Base-by-base conservation (phyloP, 202 grass and related monocot genomes). In the Carex sylvatica region DNA sequence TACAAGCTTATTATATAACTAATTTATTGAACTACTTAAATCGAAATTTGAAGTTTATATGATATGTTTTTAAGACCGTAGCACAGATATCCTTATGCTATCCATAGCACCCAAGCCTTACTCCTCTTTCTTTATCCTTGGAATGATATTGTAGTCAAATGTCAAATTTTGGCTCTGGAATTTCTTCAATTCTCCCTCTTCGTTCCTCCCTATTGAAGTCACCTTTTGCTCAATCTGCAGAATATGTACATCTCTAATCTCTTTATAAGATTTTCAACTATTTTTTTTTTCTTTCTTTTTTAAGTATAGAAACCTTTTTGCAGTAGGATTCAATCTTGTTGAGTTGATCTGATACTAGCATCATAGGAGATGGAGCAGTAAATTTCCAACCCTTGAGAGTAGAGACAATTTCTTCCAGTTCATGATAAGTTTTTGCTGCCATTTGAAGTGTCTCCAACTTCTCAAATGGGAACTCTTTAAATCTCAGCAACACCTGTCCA, bases 191-290 rank as follows among this genome's bases (percentile, higher is more conserved):
- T 81, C 79, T 46, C 16, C 47, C 44, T 67, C 79, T 81, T 67
- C 67, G 13, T 64, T 28, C 8, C 40, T 28, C 61, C 68, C 61
- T 54, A 54, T 66, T n/a, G 22, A 13, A 54, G 16, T 30, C 5
- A 81, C 61, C 42, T 66, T 81, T 81, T 81, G 51, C 22, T 64
- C 61, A 68, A 81, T 67, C 61, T 81, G 61, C 18, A 81, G 14
- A 75, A 75, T 56, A 56, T 12, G 26, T 8, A 55, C 22, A 75
- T 75, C 5, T n/a, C n/a, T n/a, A n/a, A n/a, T n/a, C n/a, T 31
- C 1, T n/a, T 75, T 23, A 55, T 55, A 3, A 22, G 2, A 55
- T 52, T 55, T 12, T 74, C 20, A 1, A 28, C 28, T 28, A 1
- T n/a, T n/a, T 28, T 9, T 15, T 7, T 53, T 23, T 28, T 53